Evolutionary conservation across 352 stramenopile species (phyloP).

Genomic region (Pythium periplocum): DNA sequence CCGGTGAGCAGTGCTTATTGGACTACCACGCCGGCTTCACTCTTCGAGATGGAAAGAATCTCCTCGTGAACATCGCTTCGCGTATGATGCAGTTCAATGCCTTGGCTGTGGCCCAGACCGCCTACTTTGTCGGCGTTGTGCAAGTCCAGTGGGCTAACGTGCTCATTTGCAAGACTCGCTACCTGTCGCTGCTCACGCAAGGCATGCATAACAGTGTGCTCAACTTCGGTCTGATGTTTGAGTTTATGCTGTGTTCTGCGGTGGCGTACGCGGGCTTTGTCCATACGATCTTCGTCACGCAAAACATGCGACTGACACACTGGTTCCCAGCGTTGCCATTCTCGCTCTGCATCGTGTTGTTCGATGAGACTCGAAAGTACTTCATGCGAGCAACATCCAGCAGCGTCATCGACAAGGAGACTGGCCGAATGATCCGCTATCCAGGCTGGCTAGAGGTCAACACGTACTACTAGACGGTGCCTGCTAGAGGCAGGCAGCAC

Average conservation of each 20-base stretch:
- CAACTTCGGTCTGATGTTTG: slow-evolving; percentile 92
- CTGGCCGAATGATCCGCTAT: slow-evolving; percentile 74
- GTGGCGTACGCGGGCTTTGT: slow-evolving; percentile 83
- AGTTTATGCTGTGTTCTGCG: slow-evolving; percentile 84
- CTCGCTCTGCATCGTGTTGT: slow-evolving; percentile 81
- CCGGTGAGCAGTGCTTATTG: slow-evolving; percentile 37
- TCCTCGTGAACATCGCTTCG: slow-evolving; percentile 80
- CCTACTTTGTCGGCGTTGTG: slow-evolving; percentile 83
- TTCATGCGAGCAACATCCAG: slow-evolving; percentile 82
- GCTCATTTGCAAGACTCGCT: slow-evolving; percentile 92
- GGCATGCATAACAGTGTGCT: slow-evolving; percentile 91
- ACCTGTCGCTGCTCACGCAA: slow-evolving; percentile 86
- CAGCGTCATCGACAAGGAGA: slow-evolving; percentile 70
- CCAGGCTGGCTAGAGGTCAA: slow-evolving; percentile 86
- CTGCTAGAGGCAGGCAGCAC: too few relatives aligned
- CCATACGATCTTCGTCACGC: slow-evolving; percentile 81
- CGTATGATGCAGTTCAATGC: slow-evolving; percentile 85
- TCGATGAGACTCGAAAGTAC: slow-evolving; percentile 90
- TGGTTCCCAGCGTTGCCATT: slow-evolving; percentile 91
- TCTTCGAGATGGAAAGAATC: slow-evolving; percentile 17
- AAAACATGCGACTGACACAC: slow-evolving; percentile 84
- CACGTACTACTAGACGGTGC: slow-evolving; percentile 74
- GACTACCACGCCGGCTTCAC: slow-evolving; percentile 54
- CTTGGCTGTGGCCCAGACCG: slow-evolving; percentile 79
- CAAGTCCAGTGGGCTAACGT: slow-evolving; percentile 90